Evolutionary conservation across 2,329 filamentous ascomycete species (phyloP), one percentile per base, ranked within the genome.

Genomic region (Cytospora paraplurivora): DNA sequence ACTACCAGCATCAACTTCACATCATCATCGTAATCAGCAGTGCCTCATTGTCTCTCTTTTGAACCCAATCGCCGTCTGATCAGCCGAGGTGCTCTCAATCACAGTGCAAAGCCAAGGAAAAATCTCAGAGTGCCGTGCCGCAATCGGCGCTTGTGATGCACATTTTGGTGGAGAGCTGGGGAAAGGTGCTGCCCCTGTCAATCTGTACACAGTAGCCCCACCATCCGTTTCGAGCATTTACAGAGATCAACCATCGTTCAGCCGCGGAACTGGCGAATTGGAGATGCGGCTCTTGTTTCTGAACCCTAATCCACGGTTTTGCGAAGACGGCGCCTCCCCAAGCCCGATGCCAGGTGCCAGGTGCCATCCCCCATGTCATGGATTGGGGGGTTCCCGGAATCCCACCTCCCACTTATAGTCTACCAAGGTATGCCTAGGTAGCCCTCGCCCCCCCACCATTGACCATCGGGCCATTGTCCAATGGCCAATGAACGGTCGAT

Each of bases 141-240:
- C 54, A 62, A 65, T 62, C 63, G 63, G 63, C 59, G 53, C 37
- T 44, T 41, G 54, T 55, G 55, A 50, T 19, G 53, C 52, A 56
- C 56, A 51, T 62, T 32, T 27, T 53, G 37, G 51, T 61, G 59
- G 59, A 44, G 59, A 61, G 51, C 58, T 38, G 32, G 62, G 62
- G 53, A 62, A 62, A 50, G 44, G 34, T 62, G 62, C 54, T 38
- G 37, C 55, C 62, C 62, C 62, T 56, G 57, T 41, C 44, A 21
- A 37, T 27, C 21, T 27, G 4, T 52, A 17, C n/a, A 1, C 44
- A 27, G 27, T 27, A 27, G 27, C 41, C 41, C 44, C 44, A 47
- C 44, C n/a, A 47, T 47, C 44, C 44, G 8, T 47, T 47, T 47
- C 7, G 8, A 47, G 50, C 33, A 34, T 21, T 52, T 32, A 13